Evolutionary conservation across 305 asterid genomes (phyloP), one percentile per base, ranked within the genome.

Genomic region (Fraxinus velutina): DNA sequence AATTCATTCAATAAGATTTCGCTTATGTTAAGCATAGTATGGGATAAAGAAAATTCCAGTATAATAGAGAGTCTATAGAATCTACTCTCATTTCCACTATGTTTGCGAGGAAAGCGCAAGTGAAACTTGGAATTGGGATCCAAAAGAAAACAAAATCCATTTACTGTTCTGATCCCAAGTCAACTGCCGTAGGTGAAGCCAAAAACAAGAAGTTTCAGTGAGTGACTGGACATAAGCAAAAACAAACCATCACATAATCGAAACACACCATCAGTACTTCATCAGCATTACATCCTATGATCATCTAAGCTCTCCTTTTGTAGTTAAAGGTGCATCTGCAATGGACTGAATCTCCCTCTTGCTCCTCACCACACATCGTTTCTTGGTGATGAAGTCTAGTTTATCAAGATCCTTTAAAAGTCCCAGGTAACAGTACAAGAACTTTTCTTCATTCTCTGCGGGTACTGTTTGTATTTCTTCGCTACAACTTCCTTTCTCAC

Each of bases 401-500:
- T 88, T 87, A 78, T 90, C 92, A 2, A 91, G 85, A 88, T 91
- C 95, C 88, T 87, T 92, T 2, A 88, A 90, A 78, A 87, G 86
- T 78, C 93, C 95, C 75, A 90, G 87, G 81, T 90, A 82, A n/a
- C 91, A 91, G 73, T 86, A 92, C 70, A 92, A 79, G 75, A 87
- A 57, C 29, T 80, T 74, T 8, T 89, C 89, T 66, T 82, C 79
- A 10, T 80, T 64, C 47, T 85, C 79, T 2, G 74, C 78, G 50
- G 85, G 82, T 32, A 37, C 36, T n/a, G 27, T 82, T 34, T 81
- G 76, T 24, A 87, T 47, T 66, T 76, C 86, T 27, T 68, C 79
- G 1, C 17, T 47, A 22, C 72, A 81, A 82, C 84, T 75, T 42
- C 75, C 84, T 29, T 75, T 39, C 3, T 77, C 75, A 33, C 42